Conservation (phyloP, 1,139 yeast genomes). For the Saccharomyces uvarum region DNA sequence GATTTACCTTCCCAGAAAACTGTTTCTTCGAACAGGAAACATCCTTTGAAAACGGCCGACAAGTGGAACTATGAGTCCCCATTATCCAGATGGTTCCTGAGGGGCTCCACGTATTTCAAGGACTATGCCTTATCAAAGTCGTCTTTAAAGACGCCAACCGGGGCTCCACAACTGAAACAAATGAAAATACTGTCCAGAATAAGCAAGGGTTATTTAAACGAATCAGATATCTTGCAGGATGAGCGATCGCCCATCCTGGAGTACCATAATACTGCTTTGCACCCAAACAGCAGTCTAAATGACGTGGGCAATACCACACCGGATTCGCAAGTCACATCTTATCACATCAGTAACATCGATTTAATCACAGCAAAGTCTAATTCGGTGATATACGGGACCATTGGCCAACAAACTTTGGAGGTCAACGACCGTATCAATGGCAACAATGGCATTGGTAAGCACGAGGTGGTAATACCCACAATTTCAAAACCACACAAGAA, state of each 20-base stretch:
- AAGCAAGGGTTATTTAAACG: slow-evolving; percentile 12
- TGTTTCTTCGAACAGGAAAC: background rate
- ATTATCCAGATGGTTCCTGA: slow-evolving; percentile 28
- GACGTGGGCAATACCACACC: background rate
- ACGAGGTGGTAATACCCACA: background rate
- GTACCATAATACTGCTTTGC: slow-evolving; percentile 1
- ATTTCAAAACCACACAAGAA: slow-evolving; percentile 1
- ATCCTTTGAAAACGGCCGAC: background rate
- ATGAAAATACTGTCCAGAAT: slow-evolving; percentile 20
- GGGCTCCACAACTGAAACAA: slow-evolving; percentile 22
- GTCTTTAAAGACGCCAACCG: slow-evolving; percentile 14
- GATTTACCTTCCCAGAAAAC: background rate
- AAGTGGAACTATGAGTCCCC: slow-evolving; percentile 30
- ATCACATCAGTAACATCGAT: background rate
- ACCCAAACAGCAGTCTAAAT: background rate
- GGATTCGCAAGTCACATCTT: background rate
- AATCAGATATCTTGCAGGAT: slow-evolving; percentile 4
- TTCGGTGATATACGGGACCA: slow-evolving; percentile 5
- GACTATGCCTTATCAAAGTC: slow-evolving; percentile 8
- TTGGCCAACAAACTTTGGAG: slow-evolving; percentile 1
- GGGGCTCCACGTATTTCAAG: slow-evolving; percentile 24
- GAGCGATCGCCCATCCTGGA: slow-evolving; percentile 24
- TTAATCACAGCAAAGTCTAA: background rate
- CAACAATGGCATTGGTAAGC: background rate
- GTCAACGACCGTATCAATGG: background rate